phyloP scores from a whole-genome alignment of 1,284 basidiomycete species.

The Trichosporon coremiiforme region DNA sequence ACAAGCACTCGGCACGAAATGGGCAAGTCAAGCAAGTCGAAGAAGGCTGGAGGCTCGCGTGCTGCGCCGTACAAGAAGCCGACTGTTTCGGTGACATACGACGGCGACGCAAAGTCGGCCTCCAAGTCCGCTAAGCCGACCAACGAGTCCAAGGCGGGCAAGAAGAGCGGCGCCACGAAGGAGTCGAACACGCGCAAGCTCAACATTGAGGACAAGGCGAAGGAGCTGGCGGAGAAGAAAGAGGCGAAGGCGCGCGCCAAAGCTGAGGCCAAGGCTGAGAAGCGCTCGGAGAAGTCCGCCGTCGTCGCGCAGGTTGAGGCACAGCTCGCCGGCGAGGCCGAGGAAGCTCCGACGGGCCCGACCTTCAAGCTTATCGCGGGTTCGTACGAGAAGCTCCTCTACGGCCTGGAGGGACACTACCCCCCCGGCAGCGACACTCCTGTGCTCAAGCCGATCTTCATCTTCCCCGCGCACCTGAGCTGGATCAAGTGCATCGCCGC shows the following conservation, averaged over 20 bases:
- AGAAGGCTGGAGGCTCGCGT: slow-evolving; percentile 28
- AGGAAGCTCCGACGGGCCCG: slow-evolving; percentile 19
- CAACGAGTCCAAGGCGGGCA: neutral
- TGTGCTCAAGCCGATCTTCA: slow-evolving; percentile 81
- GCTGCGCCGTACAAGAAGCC: slow-evolving; percentile 32
- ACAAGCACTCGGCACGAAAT: slow-evolving; percentile 28
- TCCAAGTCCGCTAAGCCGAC: slow-evolving; percentile 18
- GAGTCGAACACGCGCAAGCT: slow-evolving; percentile 1
- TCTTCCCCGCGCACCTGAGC: slow-evolving; percentile 93
- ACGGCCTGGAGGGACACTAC: slow-evolving; percentile 75
- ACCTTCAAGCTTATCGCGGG: slow-evolving; percentile 86
- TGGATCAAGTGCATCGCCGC: slow-evolving; percentile 87
- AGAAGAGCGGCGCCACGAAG: slow-evolving; percentile 7
- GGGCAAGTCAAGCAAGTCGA: slow-evolving; percentile 38
- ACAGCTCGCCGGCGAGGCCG: slow-evolving; percentile 10
- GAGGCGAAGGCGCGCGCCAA: slow-evolving; percentile 38
- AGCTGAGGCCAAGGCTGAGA: slow-evolving; percentile 18
- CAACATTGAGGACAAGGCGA: slow-evolving; percentile 7
- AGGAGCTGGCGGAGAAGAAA: slow-evolving; percentile 21
- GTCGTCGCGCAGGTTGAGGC: neutral
- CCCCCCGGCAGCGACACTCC: slow-evolving; percentile 35
- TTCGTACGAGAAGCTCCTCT: slow-evolving; percentile 92
- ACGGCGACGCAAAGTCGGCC: slow-evolving; percentile 30
- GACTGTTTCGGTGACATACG: slow-evolving; percentile 48
- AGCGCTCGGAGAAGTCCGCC: slow-evolving; percentile 30